Percentiles rank a stretch among this genome's conserved stretches.
These are phyloP conservation scores for Brassica balearica DNA, from an alignment of 441 rosid genomes.

Conservation along the genomic window DNA sequence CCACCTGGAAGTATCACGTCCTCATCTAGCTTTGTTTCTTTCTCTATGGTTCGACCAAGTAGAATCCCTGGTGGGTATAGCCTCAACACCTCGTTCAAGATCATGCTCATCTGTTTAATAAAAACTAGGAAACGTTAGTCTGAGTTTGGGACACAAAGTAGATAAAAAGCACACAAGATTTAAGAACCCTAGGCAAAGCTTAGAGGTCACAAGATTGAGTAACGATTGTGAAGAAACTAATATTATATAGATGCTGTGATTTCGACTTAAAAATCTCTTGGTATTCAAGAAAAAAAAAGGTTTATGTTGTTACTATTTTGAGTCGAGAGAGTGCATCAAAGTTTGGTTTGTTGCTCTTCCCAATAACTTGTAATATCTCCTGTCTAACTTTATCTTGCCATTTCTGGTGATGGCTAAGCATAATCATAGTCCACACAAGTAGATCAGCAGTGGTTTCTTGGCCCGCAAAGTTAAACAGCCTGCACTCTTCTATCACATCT, in stretches of 20 bases:
- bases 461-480: conserved; percentile 52
- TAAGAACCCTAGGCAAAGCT: background rate
- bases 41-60: conserved; percentile 33
- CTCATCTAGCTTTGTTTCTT: conserved; percentile 49
- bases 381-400: conserved; percentile 58
- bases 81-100: conserved; percentile 53
- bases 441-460: conserved; percentile 52
- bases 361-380: conserved; percentile 50
- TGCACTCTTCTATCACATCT: conserved; percentile 58
- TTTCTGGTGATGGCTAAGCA: conserved; percentile 38
- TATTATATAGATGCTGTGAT: too few species aligned
- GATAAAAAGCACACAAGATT: background rate
- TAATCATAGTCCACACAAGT: conserved; percentile 54
- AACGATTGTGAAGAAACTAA: background rate
- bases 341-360: conserved; percentile 37
- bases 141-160: background rate
- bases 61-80: conserved; percentile 43
- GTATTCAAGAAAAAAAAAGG: background rate
- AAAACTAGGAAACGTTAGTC: conserved; percentile 23
- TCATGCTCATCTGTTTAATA: conserved; percentile 47
- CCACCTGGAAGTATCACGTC: conserved; percentile 45
- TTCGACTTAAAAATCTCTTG: background rate
- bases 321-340: conserved; percentile 48
- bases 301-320: conserved; percentile 44
- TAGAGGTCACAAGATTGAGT: background rate